Evolutionary conservation across 2,329 filamentous ascomycete genomes (phyloP), one percentile per base, ranked within the genome.

Genomic region (Microsporum ferrugineum): DNA sequence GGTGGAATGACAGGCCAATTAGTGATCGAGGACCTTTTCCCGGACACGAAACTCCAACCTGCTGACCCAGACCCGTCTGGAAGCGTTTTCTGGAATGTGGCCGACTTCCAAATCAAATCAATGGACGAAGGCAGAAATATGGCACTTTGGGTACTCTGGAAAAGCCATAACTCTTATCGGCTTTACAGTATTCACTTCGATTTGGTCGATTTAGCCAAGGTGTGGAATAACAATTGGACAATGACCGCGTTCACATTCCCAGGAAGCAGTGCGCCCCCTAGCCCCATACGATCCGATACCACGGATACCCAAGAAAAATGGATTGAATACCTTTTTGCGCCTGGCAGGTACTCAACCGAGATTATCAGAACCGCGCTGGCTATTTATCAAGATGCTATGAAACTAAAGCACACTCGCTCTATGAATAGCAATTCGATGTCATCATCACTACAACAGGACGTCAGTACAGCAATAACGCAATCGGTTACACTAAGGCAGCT

Each of bases 331-430:
- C 84, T 99, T 62, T 82, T 97, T 67, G 85, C 84, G 62, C 92
- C 94, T 1, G 90, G 89, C 14, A 84, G 88, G 60, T 97, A 95
- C 70, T 88, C 88, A 0, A 81, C 80, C 38, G 80, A 88, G 5
- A 91, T 89, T 0, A 78, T 99, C 12, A 89, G 96, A 71, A 89
- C 90, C 14, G 89, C 91, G 1, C 77, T 97, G 38, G 79, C 83
- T 31, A 88, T 95, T 61, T 96, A 95, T 68, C 86, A 89, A 71
- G 84, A 86, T 65, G 88, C 79, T 2, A 71, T 81, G 8, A 77
- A 77, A 29, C 70, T 77, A 5, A 65, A 74, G 33, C 69, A 70
- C 3, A 31, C 41, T 17, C 39, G 57, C 5, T 36, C 43, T 12
- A 5, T 29, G 12, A 67, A 72, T 5, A 60, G 64, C 8, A 58